Evolutionary conservation across 2,329 filamentous ascomycete genomes (phyloP).

Genomic region (Fusarium annulatum): DNA sequence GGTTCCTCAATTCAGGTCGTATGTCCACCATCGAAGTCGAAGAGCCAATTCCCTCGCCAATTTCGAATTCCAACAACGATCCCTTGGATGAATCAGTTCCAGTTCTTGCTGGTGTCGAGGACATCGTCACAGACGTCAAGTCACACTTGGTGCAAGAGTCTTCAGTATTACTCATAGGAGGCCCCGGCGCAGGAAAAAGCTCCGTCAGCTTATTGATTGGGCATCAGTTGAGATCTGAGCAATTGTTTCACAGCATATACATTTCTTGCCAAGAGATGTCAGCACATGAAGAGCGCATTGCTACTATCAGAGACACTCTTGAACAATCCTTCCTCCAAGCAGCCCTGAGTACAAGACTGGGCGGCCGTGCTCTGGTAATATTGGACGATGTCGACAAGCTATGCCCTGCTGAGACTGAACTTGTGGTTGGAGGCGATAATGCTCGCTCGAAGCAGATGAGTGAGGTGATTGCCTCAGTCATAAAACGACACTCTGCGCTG

Average conservation of each 20-base stretch:
- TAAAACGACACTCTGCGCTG: slow-evolving; percentile 82
- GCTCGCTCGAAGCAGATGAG: slow-evolving; percentile 91
- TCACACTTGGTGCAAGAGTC: neutral
- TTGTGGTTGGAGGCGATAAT: slow-evolving; percentile 94
- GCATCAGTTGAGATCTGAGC: neutral
- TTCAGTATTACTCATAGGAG: neutral
- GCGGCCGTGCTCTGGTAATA: slow-evolving; percentile 84
- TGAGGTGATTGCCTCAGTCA: slow-evolving; percentile 84
- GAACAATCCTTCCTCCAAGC: neutral
- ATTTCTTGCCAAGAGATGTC: neutral
- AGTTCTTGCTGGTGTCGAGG: neutral
- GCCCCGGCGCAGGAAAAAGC: neutral
- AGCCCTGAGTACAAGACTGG: slow-evolving; percentile 84
- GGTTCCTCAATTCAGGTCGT: neutral
- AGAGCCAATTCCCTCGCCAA: neutral
- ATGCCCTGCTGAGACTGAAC: slow-evolving; percentile 91
- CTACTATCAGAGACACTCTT: slow-evolving; percentile 70
- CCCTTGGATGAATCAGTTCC: neutral
- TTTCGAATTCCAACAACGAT: neutral
- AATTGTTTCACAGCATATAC: neutral
- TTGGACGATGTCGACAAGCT: slow-evolving; percentile 94
- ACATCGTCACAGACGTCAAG: neutral
- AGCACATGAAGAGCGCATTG: slow-evolving; percentile 72
- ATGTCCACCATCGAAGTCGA: neutral
- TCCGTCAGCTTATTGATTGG: neutral